A percentile compares a stretch with the other conserved stretches of the same genome.
Conservation (phyloP, 805 yeast genomes). For the Torulaspora maleeae region DNA sequence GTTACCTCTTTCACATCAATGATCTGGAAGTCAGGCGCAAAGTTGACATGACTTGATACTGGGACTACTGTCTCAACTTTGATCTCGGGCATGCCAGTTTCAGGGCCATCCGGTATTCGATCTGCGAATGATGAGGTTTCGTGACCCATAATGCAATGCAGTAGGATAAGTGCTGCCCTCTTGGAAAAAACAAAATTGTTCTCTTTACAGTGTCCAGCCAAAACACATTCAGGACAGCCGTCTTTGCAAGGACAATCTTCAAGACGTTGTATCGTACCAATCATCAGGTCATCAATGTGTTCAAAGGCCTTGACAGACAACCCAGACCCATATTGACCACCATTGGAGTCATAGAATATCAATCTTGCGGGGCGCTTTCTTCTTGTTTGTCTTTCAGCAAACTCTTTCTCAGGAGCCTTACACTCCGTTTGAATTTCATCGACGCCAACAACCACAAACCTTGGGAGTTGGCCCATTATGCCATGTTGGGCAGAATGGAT, state of each 20-base stretch:
- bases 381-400: constrained; percentile 65
- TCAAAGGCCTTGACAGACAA: constrained; percentile 75
- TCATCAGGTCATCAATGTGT: constrained; percentile 61
- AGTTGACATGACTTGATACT: constrained; percentile 50
- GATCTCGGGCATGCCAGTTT: constrained; percentile 65
- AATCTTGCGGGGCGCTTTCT: constrained; percentile 84
- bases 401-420: constrained; percentile 95
- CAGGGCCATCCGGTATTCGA: constrained; percentile 63
- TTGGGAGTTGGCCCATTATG: constrained; percentile 70
- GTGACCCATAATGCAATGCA: constrained; percentile 57
- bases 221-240: constrained; percentile 78
- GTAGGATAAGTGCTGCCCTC: constrained; percentile 70
- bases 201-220: constrained; percentile 77
- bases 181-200: constrained; percentile 78
- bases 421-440: constrained; percentile 89
- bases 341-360: constrained; percentile 77
- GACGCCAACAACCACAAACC: constrained; percentile 63
- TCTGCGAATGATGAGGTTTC: constrained; percentile 32
- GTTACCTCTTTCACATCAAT: constrained; percentile 36
- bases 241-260: constrained; percentile 64
- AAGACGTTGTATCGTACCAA: constrained; percentile 54
- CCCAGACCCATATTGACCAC: constrained; percentile 78
- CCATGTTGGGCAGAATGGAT: constrained; percentile 98
- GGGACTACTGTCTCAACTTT: constrained; percentile 64
- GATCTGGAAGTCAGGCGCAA: constrained; percentile 57